Base-by-base conservation (phyloP, 192 early-diverging fungal genomes). In the Coemansia sp. region DNA sequence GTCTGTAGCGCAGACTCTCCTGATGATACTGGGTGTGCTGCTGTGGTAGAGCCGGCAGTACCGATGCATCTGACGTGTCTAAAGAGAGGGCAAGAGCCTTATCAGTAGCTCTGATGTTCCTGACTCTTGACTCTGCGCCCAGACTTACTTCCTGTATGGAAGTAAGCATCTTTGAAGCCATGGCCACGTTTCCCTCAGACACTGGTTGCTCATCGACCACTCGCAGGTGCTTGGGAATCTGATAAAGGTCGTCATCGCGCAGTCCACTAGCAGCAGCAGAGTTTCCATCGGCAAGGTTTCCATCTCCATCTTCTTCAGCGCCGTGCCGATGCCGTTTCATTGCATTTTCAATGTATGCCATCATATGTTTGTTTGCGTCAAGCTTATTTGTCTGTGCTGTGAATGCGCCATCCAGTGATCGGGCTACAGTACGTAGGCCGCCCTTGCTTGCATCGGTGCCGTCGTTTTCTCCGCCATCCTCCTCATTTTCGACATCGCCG, bases 81-180 rank as follows among this genome's bases (percentile, higher is more conserved):
- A 46, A 2, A 10, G 39, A 14, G 39, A 36, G 50, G n/a, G 55
- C 10, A 19, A 85, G 59, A 2, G 73, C 64, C 54, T 21, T 83
- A 64, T 93, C 89, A 6, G 94, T 96, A 50, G 88, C 89, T 65
- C 90, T 88, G 54, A 92, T 94, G 62, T 94, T 94, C 14, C 64
- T 59, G 19, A 71, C 39, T 23, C 83, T 86, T 22, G 85, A 89
- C 85, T 87, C 88, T 42, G 90, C 89, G 22, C 93, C 95, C 8
- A 97, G 78, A 68, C 95, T 93, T 8, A 94, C 90, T 70, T 95
- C 93, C 7, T 94, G 95, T 63, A 97, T 94, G 4, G 92, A 92
- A 6, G 93, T 93, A 31, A 97, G 69, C 93, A 97, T 94, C 10
- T 88, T 86, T 19, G 93, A 85, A 4, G 93, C 94, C 29, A 93